Evolutionary conservation across 306 rosid genomes (phyloP), one percentile per base, ranked within the genome.

Genomic region (Erythrophleum fordii): DNA sequence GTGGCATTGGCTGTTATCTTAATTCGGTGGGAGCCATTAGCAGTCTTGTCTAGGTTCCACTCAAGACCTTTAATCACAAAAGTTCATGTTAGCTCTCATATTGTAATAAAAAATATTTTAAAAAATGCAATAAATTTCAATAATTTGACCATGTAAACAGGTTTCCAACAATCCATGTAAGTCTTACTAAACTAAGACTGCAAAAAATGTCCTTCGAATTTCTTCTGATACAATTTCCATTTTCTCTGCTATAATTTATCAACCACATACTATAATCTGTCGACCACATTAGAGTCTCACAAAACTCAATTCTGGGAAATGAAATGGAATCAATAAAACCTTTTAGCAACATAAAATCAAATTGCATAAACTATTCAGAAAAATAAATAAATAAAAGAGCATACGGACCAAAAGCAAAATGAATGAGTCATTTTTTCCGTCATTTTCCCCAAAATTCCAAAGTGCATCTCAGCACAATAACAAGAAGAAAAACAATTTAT

Each of bases 1-100:
- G 99, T 96, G 68, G 98, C 99, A 87, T 89, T 93, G 55, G 97
- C 94, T 28, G 93, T 87, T 74, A 96, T 87, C 88, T 83, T 93
- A 80, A 96, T 83, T 23, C 93, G 87, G 80, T 81, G 80, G 65
- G 97, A 92, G 72, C 98, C 98, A 65, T 87, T 96, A 62, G 78
- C 58, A 81, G 80, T 87, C 62, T 35, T 76, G 20, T 90, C 89
- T 10, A 84, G 82, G 75, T 55, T 76, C 77, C 90, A 89, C 81
- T 93, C 94, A 76, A 88, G 88, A 70, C 98, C 97, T 93, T 72
- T 29, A 35, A 79, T 69, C 62, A 81, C 69, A 82, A 82, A 79
- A 62, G 67, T 52, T 18, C 64, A 56, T 58, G 88, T 80, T 68
- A 86, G 84, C 37, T 49, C 65, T 22, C 73, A 49, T 71, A 29